phyloP scores from a whole-genome alignment of 495 filamentous ascomycete species.

The Acidiella bohemica region DNA sequence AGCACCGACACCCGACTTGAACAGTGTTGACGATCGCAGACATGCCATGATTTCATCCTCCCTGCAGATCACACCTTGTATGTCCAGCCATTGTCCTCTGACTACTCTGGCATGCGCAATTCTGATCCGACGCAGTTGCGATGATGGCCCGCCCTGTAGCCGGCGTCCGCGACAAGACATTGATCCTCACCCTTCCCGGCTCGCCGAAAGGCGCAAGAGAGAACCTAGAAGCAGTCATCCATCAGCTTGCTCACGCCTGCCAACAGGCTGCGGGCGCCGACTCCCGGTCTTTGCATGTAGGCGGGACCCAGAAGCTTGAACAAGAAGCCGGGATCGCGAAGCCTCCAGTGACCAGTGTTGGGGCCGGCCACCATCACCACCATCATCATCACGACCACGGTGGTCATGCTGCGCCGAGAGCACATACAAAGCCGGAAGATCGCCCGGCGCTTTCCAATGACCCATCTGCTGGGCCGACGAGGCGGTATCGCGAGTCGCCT shows the following conservation, averaged over 20 bases:
- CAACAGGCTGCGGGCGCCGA: slow-evolving; percentile 71
- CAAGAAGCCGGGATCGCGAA: slow-evolving; percentile 54
- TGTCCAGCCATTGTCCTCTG: no score
- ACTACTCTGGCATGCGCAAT: not conserved
- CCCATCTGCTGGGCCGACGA: slow-evolving; percentile 60
- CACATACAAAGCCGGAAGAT: slow-evolving; percentile 53
- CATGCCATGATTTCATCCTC: slow-evolving; percentile 91
- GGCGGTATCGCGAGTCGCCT: slow-evolving; percentile 68
- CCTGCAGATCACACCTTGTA: slow-evolving; percentile 76
- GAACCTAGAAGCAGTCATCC: slow-evolving; percentile 84
- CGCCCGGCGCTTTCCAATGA: slow-evolving; percentile 63
- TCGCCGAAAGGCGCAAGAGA: slow-evolving; percentile 95
- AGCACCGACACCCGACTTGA: slow-evolving; percentile 4
- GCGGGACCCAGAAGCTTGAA: slow-evolving; percentile 74
- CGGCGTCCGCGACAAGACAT: slow-evolving; percentile 65
- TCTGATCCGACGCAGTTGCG: slow-evolving; percentile 51
- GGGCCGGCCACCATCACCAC: slow-evolving; percentile 26
- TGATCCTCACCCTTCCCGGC: slow-evolving; percentile 85
- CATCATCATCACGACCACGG: slow-evolving; percentile 45
- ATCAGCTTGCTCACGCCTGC: slow-evolving; percentile 85
- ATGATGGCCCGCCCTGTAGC: slow-evolving; percentile 94
- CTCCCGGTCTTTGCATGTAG: slow-evolving; percentile 66
- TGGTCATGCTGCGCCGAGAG: slow-evolving; percentile 49
- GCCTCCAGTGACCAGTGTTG: not conserved
- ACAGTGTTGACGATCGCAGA: slow-evolving; percentile 32